phyloP scores from a whole-genome alignment of 1,139 yeast species.

The Suhomyces guaymorum region DNA sequence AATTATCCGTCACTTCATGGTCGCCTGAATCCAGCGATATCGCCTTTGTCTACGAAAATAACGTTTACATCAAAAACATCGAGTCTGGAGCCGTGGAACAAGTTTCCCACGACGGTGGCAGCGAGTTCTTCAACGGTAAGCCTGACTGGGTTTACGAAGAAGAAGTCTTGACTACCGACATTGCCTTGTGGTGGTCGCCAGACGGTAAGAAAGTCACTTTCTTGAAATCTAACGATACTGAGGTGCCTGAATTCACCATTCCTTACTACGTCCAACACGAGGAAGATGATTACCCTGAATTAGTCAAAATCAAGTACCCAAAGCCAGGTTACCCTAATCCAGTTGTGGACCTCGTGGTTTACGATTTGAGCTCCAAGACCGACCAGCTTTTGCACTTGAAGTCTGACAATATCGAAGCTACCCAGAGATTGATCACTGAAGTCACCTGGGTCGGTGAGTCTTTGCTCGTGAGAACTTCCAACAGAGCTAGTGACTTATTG shows the following conservation, averaged over 20 bases:
- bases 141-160: constrained; percentile 69
- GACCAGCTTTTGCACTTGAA: constrained; percentile 23
- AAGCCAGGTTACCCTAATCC: constrained; percentile 51
- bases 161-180: constrained; percentile 53
- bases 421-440: constrained; percentile 40
- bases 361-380: constrained; percentile 22
- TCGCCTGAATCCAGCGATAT: constrained; percentile 38
- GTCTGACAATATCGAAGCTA: constrained; percentile 23
- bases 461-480: constrained; percentile 42
- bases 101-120: constrained; percentile 52
- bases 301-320: constrained; percentile 44
- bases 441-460: constrained; percentile 44
- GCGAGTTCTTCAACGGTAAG: constrained; percentile 52
- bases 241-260: constrained; percentile 52
- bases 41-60: constrained; percentile 39
- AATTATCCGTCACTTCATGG: constrained; percentile 25
- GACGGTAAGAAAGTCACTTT: constrained; percentile 48
- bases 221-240: constrained; percentile 52
- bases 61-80: constrained; percentile 35
- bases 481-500: constrained; percentile 46
- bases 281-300: constrained; percentile 44
- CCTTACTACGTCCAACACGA: constrained; percentile 55
- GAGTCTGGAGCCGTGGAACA: constrained; percentile 23
- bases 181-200: constrained; percentile 63
- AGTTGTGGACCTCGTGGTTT: constrained; percentile 40